A percentile compares a stretch with the other conserved stretches of the same genome.
phyloP scores from a whole-genome alignment of 768 basidiomycete species.

The Mycena capillaripes region DNA sequence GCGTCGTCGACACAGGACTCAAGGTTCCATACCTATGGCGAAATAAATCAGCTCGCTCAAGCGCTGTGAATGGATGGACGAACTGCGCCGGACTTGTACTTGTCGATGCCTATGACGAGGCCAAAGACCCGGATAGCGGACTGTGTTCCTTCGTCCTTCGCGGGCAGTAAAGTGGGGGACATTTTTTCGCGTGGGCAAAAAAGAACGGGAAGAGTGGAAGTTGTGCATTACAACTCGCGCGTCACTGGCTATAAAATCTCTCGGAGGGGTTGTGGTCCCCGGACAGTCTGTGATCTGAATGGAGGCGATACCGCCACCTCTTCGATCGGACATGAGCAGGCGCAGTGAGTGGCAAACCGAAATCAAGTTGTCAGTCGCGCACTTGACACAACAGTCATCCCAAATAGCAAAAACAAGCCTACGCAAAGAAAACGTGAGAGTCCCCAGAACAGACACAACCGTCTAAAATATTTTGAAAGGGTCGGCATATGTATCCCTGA shows the following conservation, averaged over 20 bases:
- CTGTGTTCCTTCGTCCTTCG: conserved; percentile 22
- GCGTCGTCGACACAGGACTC: conserved; percentile 78
- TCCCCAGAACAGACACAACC: not conserved
- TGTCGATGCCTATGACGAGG: conserved; percentile 77
- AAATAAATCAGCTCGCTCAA: not conserved
- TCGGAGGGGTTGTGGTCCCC: not conserved
- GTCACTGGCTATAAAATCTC: not conserved
- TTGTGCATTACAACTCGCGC: not conserved
- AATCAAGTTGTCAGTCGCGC: not conserved
- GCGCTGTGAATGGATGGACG: not conserved
- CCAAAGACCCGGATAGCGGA: conserved; percentile 70
- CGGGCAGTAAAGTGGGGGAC: not conserved
- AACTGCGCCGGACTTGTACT: conserved; percentile 69
- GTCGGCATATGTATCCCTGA: too few relatives aligned
- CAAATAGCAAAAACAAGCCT: not conserved
- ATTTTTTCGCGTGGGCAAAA: not conserved
- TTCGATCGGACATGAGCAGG: conserved; percentile 10
- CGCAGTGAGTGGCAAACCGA: not conserved
- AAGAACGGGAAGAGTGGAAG: not conserved
- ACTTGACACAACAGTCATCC: not conserved
- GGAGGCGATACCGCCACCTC: not conserved
- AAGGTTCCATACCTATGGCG: conserved; percentile 70
- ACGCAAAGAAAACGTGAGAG: not conserved
- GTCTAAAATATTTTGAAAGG: not conserved
- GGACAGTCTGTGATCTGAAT: conserved; percentile 11